Percentiles rank a stretch among this genome's conserved stretches.
Conservation (phyloP, 1,284 basidiomycete species). For the Pulveroboletus sp. region DNA sequence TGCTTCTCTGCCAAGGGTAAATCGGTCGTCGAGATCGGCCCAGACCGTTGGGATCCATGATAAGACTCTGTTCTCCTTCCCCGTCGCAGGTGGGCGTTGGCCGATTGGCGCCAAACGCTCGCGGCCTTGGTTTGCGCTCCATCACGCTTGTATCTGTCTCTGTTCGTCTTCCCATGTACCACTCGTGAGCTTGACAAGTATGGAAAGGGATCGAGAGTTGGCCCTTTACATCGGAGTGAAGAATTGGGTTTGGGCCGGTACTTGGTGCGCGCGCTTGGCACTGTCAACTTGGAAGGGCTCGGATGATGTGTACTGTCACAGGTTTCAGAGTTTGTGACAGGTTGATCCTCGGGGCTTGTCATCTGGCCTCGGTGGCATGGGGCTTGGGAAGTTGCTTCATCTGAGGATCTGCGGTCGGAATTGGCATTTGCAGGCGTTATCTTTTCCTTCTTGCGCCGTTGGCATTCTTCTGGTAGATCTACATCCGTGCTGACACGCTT, state of each 20-base stretch:
- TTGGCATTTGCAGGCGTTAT: slow-evolving; percentile 5
- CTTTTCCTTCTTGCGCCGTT: slow-evolving; percentile 32
- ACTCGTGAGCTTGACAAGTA: slow-evolving; percentile 15
- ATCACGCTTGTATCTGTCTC: slow-evolving; percentile 10
- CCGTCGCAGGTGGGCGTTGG: slow-evolving; percentile 2
- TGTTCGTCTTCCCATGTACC: slow-evolving; percentile 7
- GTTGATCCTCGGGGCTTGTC: slow-evolving; percentile 3
- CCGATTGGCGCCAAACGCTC: not conserved
- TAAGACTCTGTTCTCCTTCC: not conserved
- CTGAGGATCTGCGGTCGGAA: slow-evolving; percentile 16
- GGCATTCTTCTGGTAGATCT: slow-evolving; percentile 20
- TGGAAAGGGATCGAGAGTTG: slow-evolving; percentile 17
- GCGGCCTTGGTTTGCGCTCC: slow-evolving; percentile 1
- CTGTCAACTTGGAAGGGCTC: slow-evolving; percentile 5
- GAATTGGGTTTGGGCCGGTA: slow-evolving; percentile 22
- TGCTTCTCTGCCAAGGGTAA: slow-evolving; percentile 27
- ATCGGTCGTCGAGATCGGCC: slow-evolving; percentile 17
- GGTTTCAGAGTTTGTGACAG: slow-evolving; percentile 9
- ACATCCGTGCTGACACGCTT: slow-evolving; percentile 31
- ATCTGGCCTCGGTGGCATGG: not conserved
- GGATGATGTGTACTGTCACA: slow-evolving; percentile 1
- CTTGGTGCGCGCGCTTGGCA: slow-evolving; percentile 30
- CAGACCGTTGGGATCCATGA: slow-evolving; percentile 12
- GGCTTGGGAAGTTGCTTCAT: slow-evolving; percentile 15
- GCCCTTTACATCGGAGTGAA: slow-evolving; percentile 14